These are phyloP conservation scores for Sanguinoderma infundibulare DNA, from an alignment of 1,284 basidiomycete species.

Conservation along the genomic window DNA sequence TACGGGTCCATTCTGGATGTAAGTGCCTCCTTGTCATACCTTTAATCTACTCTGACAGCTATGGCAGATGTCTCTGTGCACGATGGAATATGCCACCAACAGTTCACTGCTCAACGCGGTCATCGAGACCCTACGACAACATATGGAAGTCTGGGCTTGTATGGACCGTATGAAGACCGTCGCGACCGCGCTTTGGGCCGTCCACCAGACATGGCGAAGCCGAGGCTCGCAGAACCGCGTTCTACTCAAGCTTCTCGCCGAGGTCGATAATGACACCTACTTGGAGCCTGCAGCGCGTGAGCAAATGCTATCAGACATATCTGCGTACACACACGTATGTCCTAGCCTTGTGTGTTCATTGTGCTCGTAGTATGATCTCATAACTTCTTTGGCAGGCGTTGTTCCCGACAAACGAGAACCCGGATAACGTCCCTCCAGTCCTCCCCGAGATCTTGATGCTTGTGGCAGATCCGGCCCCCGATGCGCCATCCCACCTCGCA, in stretches of 20 bases:
- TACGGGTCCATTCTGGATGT: conserved; percentile 74
- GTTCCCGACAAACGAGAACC: conserved; percentile 47
- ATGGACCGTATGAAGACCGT: conserved; percentile 67
- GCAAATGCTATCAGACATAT: conserved; percentile 61
- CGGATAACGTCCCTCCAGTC: conserved; percentile 56
- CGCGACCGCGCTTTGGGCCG: conserved; percentile 59
- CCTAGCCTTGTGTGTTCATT: background rate
- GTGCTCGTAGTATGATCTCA: background rate
- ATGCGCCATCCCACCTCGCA: conserved; percentile 70
- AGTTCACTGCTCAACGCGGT: conserved; percentile 60
- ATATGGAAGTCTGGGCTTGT: conserved; percentile 74
- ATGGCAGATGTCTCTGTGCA: conserved; percentile 59
- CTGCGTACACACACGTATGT: conserved; percentile 62
- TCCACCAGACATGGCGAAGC: conserved; percentile 65
- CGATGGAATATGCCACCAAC: conserved; percentile 55
- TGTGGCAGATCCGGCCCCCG: conserved; percentile 55
- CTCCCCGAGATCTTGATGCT: conserved; percentile 72
- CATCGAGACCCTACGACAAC: conserved; percentile 68
- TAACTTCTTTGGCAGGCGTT: conserved; percentile 40
- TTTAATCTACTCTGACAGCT: conserved; percentile 2
- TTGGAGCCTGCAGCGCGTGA: conserved; percentile 58
- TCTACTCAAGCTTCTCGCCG: conserved; percentile 61
- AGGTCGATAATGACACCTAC: conserved; percentile 63
- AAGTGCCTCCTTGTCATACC: conserved; percentile 23
- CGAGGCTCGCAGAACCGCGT: conserved; percentile 66